Evolutionary conservation across 2,329 filamentous ascomycete genomes (phyloP), one percentile per base, ranked within the genome.

Genomic region (Ophioceras dolichostomum): DNA sequence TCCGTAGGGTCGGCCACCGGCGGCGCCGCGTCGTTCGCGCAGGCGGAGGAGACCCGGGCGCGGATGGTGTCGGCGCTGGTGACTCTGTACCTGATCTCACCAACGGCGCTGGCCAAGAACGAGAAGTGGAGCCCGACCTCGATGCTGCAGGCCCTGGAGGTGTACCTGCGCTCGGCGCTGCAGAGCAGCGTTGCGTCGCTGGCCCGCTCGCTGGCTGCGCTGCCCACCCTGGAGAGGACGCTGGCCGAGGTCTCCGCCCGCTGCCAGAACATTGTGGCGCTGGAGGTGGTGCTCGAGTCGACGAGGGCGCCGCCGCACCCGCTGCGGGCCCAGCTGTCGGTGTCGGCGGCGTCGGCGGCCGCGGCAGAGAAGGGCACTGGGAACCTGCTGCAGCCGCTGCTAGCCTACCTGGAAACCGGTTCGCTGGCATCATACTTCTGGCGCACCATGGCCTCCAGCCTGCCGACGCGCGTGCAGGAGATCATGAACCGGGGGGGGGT

Each of bases 381-480:
- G 3, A 72, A 64, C 40, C 70, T 95, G 30, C 67, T 95, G 0
- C 73, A 80, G 40, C 79, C 79, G 0, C 63, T 94, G 0, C 70
- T 94, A 8, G 64, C 73, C 10, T 68, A 79, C n/a, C 72, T 98
- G 7, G 91, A 96, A 57, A 94, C 87, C 0, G 76, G 83, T 0
- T 91, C 84, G 2, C 64, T 98, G 13, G 77, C 86, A 2, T 89
- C 83, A 1, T 94, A 89, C 56, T 98, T 94, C 61, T 98, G 91
- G 87, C 73, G 91, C 37, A 83, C 82, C 8, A 72, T 96, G 50
- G 91, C 91, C 0, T 76, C 82, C 1, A 79, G 76, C 39, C 67
- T 96, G 41, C 75, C 81, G 4, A 65, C 77, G 0, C 73, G 84
- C 17, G 86, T 94, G 0, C 80, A 87, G 55, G 89, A 96, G 46